Evolutionary conservation across 2,329 filamentous ascomycete species (phyloP).

Genomic region (Verticillium klebahnii): DNA sequence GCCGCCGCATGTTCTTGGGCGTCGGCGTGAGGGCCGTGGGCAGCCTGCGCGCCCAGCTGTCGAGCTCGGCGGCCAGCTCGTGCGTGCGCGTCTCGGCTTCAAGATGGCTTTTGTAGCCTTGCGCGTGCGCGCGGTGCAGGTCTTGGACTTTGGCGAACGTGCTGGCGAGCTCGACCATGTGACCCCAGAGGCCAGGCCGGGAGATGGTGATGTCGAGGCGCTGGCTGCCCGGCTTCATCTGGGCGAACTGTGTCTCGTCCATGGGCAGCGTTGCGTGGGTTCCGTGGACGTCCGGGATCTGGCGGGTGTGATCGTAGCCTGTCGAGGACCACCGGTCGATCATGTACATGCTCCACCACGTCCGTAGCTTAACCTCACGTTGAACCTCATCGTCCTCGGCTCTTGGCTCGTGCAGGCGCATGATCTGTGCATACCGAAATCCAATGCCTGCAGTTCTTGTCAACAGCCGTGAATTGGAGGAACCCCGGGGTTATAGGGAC

Average conservation of each 20-base stretch:
- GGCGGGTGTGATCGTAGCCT: neutral
- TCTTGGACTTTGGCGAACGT: neutral
- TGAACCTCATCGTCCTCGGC: neutral
- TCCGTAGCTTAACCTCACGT: neutral
- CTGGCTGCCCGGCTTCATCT: neutral
- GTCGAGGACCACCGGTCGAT: constrained; percentile 3
- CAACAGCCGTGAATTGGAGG: no score
- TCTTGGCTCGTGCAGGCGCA: neutral
- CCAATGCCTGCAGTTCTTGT: neutral
- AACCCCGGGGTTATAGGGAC: no score
- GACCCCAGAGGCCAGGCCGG: constrained; percentile 1
- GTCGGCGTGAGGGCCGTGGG: neutral
- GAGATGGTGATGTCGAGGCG: neutral
- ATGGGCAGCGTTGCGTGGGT: neutral
- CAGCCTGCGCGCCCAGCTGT: neutral
- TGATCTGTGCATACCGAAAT: neutral
- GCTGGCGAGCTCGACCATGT: constrained; percentile 1
- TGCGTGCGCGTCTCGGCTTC: neutral
- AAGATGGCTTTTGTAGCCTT: neutral
- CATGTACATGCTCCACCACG: constrained; percentile 5
- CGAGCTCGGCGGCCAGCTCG: neutral
- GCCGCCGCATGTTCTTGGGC: neutral
- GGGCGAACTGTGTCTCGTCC: neutral
- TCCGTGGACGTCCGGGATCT: neutral
- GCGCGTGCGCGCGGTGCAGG: neutral